A percentile compares a stretch with the other conserved stretches of the same genome.
Evolutionary conservation across 371 early-diverging fungal genomes (phyloP).

Genomic region (Rhizopus arrhizus): DNA sequence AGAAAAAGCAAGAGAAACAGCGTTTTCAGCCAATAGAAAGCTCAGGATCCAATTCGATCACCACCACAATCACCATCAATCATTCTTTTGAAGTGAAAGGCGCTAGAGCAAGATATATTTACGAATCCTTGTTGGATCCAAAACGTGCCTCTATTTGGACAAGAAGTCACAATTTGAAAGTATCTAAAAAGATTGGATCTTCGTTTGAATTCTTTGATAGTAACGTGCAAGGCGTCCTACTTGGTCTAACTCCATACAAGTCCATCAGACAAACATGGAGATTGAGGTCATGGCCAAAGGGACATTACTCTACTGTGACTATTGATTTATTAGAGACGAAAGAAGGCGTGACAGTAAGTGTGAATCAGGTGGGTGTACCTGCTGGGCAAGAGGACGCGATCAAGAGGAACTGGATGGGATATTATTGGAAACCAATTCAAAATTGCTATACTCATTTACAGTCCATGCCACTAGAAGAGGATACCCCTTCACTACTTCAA

Average conservation of each 20-base stretch:
- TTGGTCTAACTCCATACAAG: slow-evolving; percentile 57
- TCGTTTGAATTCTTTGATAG: slow-evolving; percentile 82
- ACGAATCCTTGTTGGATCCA: slow-evolving; percentile 74
- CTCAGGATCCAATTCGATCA: slow-evolving; percentile 20
- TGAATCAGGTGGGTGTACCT: slow-evolving; percentile 86
- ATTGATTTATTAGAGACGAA: slow-evolving; percentile 70
- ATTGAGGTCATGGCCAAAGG: slow-evolving; percentile 80
- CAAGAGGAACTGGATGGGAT: slow-evolving; percentile 83
- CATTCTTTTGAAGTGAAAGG: slow-evolving; percentile 80
- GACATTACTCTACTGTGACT: slow-evolving; percentile 83
- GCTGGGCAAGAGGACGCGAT: slow-evolving; percentile 83
- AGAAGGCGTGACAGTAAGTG: slow-evolving; percentile 65
- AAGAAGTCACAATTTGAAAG: slow-evolving; percentile 57
- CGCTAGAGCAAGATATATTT: slow-evolving; percentile 81
- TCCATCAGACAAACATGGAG: slow-evolving; percentile 87
- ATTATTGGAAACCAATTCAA: slow-evolving; percentile 93
- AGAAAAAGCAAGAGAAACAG: too few species aligned
- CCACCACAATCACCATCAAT: slow-evolving; percentile 64
- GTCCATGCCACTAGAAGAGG: slow-evolving; percentile 8
- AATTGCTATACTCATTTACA: slow-evolving; percentile 9
- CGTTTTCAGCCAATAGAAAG: not conserved
- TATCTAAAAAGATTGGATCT: slow-evolving; percentile 57
- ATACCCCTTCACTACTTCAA: not conserved
- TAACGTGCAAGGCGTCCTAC: slow-evolving; percentile 80
- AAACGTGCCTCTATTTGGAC: slow-evolving; percentile 81